Conservation (phyloP, 768 basidiomycete genomes). For the Suillus placidus region DNA sequence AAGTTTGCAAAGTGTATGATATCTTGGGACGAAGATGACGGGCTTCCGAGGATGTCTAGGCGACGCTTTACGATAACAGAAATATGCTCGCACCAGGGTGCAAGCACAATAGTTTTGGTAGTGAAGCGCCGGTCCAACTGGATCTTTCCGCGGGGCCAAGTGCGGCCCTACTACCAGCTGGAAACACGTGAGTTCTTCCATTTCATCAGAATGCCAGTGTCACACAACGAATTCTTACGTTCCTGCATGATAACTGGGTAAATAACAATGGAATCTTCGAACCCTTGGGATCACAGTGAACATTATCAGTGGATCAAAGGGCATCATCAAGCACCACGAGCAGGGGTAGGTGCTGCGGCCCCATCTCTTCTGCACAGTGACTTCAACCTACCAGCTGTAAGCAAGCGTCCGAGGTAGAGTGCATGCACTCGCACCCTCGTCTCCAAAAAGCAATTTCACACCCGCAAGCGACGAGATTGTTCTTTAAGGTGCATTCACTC, state of each 20-base stretch:
- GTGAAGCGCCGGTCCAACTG: background rate
- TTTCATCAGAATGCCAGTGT: background rate
- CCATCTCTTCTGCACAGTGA: background rate
- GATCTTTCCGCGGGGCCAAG: background rate
- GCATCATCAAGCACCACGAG: background rate
- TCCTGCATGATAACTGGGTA: background rate
- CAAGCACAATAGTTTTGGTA: background rate
- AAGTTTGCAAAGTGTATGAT: background rate
- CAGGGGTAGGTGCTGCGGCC: background rate
- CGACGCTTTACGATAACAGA: background rate
- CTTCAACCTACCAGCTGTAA: background rate
- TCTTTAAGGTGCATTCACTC: background rate
- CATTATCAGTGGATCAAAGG: background rate
- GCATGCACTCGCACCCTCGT: background rate
- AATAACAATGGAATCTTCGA: background rate
- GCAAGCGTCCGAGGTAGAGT: background rate
- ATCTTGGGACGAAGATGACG: background rate
- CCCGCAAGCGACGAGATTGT: background rate
- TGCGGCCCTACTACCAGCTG: background rate
- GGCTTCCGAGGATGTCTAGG: background rate
- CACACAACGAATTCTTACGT: background rate
- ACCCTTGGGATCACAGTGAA: background rate
- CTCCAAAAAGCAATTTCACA: background rate
- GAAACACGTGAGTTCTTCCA: background rate
- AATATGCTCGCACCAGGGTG: background rate